These are phyloP conservation scores for Atkinsonella texensis DNA, from an alignment of 2,329 filamentous ascomycete species.

Conservation along the genomic window DNA sequence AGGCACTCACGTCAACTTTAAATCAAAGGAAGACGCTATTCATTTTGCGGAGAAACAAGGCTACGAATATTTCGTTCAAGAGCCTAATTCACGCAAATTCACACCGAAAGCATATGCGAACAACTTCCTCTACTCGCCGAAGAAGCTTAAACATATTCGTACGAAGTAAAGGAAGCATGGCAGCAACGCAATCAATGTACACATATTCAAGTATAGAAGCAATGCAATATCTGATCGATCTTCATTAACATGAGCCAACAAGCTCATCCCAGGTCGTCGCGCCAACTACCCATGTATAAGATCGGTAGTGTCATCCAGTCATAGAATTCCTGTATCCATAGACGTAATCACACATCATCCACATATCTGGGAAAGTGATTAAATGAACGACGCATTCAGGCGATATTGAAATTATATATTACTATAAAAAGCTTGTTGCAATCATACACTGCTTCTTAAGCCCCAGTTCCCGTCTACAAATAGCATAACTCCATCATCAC, in stretches of 20 bases:
- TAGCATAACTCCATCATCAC: not conserved
- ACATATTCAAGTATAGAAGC: not conserved
- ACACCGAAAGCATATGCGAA: conserved; percentile 91
- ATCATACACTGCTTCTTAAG: too few species aligned
- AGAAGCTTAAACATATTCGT: conserved; percentile 77
- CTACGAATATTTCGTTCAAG: conserved; percentile 98
- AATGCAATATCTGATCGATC: too few species aligned
- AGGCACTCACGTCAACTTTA: conserved; percentile 82
- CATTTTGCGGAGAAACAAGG: conserved; percentile 96
- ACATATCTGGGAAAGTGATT: too few species aligned
- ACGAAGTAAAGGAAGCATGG: conserved; percentile 50
- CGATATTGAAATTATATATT: too few species aligned
- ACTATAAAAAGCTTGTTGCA: too few species aligned
- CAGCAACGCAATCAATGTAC: not conserved
- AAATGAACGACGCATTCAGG: too few species aligned
- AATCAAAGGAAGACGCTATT: conserved; percentile 87
- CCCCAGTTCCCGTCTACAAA: not conserved
- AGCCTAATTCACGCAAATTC: conserved; percentile 80
- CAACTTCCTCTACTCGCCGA: conserved; percentile 79
- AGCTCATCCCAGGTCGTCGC: too few species aligned
- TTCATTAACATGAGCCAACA: too few species aligned
- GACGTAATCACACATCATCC: not conserved
- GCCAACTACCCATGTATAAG: too few species aligned
- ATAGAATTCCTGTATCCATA: too few species aligned
- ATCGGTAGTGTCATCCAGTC: too few species aligned